These are phyloP conservation scores for Collybia mongolica DNA, from an alignment of 768 basidiomycete genomes.

Conservation along the genomic window DNA sequence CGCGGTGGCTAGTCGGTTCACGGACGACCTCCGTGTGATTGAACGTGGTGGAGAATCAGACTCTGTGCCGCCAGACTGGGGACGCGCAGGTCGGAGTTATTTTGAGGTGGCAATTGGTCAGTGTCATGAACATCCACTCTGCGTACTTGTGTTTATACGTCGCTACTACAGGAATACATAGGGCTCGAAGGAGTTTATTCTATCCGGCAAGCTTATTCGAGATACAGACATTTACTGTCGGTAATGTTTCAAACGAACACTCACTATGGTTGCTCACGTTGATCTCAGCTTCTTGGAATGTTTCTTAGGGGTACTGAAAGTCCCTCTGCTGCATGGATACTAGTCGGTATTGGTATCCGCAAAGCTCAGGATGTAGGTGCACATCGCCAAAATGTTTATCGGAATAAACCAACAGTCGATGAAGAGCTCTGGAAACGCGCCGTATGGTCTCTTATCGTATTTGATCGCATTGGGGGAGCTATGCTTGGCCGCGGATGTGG, in stretches of 20 bases:
- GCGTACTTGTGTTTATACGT: background rate
- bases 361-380: slow-evolving; percentile 78
- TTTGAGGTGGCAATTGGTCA: slow-evolving; percentile 55
- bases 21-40: slow-evolving; percentile 58
- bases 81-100: slow-evolving; percentile 59
- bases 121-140: slow-evolving; percentile 9
- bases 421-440: slow-evolving; percentile 78
- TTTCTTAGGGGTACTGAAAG: slow-evolving; percentile 52
- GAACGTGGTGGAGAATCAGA: slow-evolving; percentile 21
- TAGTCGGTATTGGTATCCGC: slow-evolving; percentile 51
- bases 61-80: slow-evolving; percentile 40
- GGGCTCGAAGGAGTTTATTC: slow-evolving; percentile 46
- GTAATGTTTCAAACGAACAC: slow-evolving; percentile 19
- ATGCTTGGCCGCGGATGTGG: slow-evolving; percentile 55
- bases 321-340: slow-evolving; percentile 52
- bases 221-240: slow-evolving; percentile 54
- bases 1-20: slow-evolving; percentile 69
- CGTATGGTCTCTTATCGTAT: slow-evolving; percentile 68
- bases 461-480: slow-evolving; percentile 57
- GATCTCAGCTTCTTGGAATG: slow-evolving; percentile 46
- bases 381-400: slow-evolving; percentile 64
- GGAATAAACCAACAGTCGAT: slow-evolving; percentile 31
- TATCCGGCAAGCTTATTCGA: slow-evolving; percentile 62
- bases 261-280: background rate
- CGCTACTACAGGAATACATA: slow-evolving; percentile 45